Conservation (phyloP, 1,284 basidiomycete species). For the Leccinum holopus region DNA sequence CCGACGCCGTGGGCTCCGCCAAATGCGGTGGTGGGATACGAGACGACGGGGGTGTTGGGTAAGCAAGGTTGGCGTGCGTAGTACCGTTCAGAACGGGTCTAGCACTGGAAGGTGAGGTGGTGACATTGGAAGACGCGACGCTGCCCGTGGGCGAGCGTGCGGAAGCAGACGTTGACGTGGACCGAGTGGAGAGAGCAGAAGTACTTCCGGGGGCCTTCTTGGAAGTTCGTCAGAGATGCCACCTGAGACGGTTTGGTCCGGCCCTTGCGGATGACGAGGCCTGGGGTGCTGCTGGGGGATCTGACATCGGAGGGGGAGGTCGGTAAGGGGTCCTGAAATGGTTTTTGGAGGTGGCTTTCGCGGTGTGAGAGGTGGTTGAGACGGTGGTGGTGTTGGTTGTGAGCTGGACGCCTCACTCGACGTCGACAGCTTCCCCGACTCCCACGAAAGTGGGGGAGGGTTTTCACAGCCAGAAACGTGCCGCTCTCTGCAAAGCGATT, state of each 20-base stretch:
- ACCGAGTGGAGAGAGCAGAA: constrained; percentile 26
- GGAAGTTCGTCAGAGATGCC: constrained; percentile 22
- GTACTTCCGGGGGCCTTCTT: constrained; percentile 28
- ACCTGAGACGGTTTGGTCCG: constrained; percentile 36
- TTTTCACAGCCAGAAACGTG: too few species aligned
- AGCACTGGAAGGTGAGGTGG: constrained; percentile 27
- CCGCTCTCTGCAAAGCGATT: too few species aligned
- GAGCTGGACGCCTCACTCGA: constrained; percentile 10
- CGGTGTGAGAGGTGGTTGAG: constrained; percentile 18
- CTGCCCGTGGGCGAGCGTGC: constrained; percentile 24
- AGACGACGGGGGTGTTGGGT: constrained; percentile 46
- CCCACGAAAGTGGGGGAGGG: too few species aligned
- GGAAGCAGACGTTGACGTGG: constrained; percentile 17
- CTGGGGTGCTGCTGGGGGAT: constrained; percentile 40
- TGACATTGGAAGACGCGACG: constrained; percentile 26
- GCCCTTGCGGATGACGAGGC: constrained; percentile 56
- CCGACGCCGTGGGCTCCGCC: constrained; percentile 33
- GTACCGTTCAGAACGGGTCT: constrained; percentile 27
- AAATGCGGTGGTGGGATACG: constrained; percentile 26
- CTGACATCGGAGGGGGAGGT: constrained; percentile 30
- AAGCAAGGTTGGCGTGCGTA: constrained; percentile 14
- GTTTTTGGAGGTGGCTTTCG: constrained; percentile 29
- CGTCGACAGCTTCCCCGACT: too few species aligned
- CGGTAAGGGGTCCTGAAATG: constrained; percentile 39
- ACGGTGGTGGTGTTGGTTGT: constrained; percentile 18